Base-by-base conservation (phyloP, 1,284 basidiomycete species). In the Pascua guehoae region DNA sequence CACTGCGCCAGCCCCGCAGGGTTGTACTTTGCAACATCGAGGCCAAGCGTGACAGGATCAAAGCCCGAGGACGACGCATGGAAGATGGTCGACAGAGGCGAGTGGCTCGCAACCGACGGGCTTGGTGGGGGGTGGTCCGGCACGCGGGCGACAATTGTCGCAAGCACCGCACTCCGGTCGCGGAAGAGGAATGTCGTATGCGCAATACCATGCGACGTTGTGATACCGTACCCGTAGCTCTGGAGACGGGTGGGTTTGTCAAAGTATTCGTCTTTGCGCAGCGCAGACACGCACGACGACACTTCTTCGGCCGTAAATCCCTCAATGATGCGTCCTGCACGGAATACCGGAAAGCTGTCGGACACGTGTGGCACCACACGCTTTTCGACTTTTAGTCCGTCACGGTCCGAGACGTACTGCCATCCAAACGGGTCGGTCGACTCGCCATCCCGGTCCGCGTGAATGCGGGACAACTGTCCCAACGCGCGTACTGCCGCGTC, bases 241-340 rank as follows among this genome's bases (percentile, higher is more conserved):
- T 95, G 87, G 15, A 98, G 80, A 1, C 86, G 75, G 10, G 79
- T 80, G 2, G 82, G 84, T 12, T 84, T 85, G 59, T 88, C 89
- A 66, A 74, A 73, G 43, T 71, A 60, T 52, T 74, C 73, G 47
- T 69, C 66, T 41, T 65, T 64, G 8, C 66, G 63, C 11, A 69
- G 57, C n/a, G 86, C 84, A 18, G 85, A 84, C 56, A 88, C 86
- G 8, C 83, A 82, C 0, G 86, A 81, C 0, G 85, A 86, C 14
- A 96, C 80, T 69, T 98, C 95, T 67, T 97, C 95, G 0, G 94
- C 94, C 0, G 91, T 89, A 10, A 96, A 84, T 1, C 95, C 94
- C 71, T 98, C 89, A 48, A 98, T 88, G 59, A 98, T 91, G 74
- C 92, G 89, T 71, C 89, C 88, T 0, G 90, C 91, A 59, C 87